A percentile compares a stretch with the other conserved stretches of the same genome.
phyloP scores from a whole-genome alignment of 148 eudicot species.

The Simmondsia chinensis region DNA sequence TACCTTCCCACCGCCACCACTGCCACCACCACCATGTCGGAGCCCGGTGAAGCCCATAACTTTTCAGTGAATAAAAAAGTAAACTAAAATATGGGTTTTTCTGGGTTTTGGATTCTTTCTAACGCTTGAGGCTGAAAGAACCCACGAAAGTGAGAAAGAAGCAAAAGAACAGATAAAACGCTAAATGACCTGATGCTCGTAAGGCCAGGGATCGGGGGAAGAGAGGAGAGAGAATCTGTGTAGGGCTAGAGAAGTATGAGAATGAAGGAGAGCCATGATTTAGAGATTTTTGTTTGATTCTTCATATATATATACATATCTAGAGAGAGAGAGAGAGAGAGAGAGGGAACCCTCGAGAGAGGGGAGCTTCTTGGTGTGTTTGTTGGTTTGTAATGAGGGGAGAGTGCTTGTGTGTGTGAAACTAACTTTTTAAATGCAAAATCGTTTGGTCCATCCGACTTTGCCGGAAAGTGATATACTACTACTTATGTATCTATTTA shows the following conservation, averaged over 20 bases:
- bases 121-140: background rate
- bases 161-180: background rate
- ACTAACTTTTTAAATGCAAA: too few relatives aligned
- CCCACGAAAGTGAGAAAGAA: background rate
- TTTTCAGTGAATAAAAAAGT: background rate
- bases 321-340: too few relatives aligned
- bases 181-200: too few relatives aligned
- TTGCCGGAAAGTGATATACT: too few relatives aligned
- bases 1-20: background rate
- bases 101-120: background rate
- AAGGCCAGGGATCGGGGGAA: too few relatives aligned
- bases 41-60: conserved; percentile 18
- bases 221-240: conserved; percentile 5
- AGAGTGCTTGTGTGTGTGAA: too few relatives aligned
- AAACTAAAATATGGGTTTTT: background rate
- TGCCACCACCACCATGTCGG: background rate
- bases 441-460: too few relatives aligned
- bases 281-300: background rate
- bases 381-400: too few relatives aligned
- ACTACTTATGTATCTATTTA: too few relatives aligned
- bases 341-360: too few relatives aligned
- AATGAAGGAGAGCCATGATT: conserved; percentile 5
- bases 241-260: background rate
- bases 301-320: too few relatives aligned
- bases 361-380: too few relatives aligned